phyloP scores from a whole-genome alignment of 2,329 filamentous ascomycete genomes.

The Endothia cerciana region DNA sequence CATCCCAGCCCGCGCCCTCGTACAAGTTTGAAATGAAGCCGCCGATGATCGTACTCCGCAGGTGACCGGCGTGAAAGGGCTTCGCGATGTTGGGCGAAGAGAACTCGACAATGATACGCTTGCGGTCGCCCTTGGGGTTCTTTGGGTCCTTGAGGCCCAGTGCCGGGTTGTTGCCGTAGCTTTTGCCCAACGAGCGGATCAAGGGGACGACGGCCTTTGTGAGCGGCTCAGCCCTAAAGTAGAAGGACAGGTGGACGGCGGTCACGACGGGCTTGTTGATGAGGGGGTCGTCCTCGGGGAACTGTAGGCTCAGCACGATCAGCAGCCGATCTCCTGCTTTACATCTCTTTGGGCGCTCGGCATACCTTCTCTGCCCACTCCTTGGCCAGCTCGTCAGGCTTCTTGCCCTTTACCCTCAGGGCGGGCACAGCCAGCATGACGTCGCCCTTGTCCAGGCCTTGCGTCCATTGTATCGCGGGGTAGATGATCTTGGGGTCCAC shows the following conservation, averaged over 20 bases:
- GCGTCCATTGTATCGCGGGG: conserved; percentile 76
- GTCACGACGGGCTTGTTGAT: conserved; percentile 70
- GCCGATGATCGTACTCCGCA: conserved; percentile 79
- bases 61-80: conserved; percentile 78
- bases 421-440: conserved; percentile 77
- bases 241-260: conserved; percentile 77
- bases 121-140: conserved; percentile 63
- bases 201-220: conserved; percentile 68
- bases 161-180: conserved; percentile 68
- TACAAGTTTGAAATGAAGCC: conserved; percentile 77
- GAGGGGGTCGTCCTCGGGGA: conserved; percentile 70
- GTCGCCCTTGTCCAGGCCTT: conserved; percentile 81
- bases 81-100: conserved; percentile 87
- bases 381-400: conserved; percentile 63
- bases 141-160: conserved; percentile 64
- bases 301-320: conserved; percentile 47
- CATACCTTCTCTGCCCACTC: conserved; percentile 65
- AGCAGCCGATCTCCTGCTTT: not conserved
- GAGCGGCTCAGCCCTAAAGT: conserved; percentile 73
- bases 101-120: conserved; percentile 78
- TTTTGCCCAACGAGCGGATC: conserved; percentile 63
- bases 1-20: conserved; percentile 72
- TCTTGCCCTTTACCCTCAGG: conserved; percentile 75
- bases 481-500: conserved; percentile 74
- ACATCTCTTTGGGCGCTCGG: too few relatives aligned